Evolutionary conservation across 768 basidiomycete genomes (phyloP).

Genomic region (Mycena albidolilacea): DNA sequence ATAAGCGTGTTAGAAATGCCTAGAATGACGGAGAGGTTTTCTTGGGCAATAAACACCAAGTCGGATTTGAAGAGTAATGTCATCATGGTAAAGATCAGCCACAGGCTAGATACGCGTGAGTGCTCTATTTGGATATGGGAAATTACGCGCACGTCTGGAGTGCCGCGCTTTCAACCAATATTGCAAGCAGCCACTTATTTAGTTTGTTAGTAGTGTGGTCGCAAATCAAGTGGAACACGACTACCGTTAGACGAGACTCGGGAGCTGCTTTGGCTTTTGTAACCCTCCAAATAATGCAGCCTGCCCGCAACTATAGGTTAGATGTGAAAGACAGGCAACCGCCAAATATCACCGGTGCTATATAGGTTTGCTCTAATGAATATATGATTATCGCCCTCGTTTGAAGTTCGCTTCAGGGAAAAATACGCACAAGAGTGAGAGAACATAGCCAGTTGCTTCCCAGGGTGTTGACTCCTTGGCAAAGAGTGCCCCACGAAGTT

Average conservation of each 20-base stretch:
- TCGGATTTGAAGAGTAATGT: not conserved
- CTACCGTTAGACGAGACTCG: slow-evolving; percentile 3
- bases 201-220: not conserved
- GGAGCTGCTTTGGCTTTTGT: not conserved
- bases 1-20: not conserved
- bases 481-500: not conserved
- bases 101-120: not conserved
- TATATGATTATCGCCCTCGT: not conserved
- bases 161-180: not conserved
- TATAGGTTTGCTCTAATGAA: slow-evolving; percentile 4
- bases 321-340: not conserved
- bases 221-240: too few relatives aligned
- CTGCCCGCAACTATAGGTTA: not conserved
- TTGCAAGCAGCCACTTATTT: not conserved
- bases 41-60: not conserved
- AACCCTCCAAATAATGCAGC: not conserved
- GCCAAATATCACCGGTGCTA: not conserved
- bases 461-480: not conserved
- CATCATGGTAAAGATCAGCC: not conserved
- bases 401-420: not conserved
- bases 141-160: not conserved
- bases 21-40: not conserved
- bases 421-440: not conserved
- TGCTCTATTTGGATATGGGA: not conserved
- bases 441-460: not conserved